These are phyloP conservation scores for Asterophora parasitica DNA, from an alignment of 768 basidiomycete genomes.

Conservation along the genomic window DNA sequence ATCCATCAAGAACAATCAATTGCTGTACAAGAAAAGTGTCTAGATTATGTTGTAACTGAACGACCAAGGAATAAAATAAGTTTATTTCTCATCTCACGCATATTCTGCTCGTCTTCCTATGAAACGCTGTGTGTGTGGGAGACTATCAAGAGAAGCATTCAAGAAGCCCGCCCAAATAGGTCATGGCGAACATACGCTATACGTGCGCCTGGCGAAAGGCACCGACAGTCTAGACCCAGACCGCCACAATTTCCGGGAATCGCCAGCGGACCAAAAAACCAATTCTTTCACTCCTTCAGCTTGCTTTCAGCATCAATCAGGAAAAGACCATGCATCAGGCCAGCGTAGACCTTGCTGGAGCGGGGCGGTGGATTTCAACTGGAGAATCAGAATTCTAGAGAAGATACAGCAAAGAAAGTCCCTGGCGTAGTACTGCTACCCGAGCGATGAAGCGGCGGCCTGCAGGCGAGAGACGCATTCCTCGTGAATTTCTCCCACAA, in stretches of 20 bases:
- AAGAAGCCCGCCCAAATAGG: too few relatives aligned
- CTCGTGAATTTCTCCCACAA: slow-evolving; percentile 47
- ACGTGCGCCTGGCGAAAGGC: not conserved
- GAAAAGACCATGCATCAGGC: too few relatives aligned
- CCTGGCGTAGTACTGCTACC: not conserved
- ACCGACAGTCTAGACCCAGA: too few relatives aligned
- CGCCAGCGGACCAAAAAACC: too few relatives aligned
- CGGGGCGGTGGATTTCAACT: too few relatives aligned
- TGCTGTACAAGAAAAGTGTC: slow-evolving; percentile 4
- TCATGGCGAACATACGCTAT: too few relatives aligned
- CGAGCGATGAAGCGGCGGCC: slow-evolving; percentile 19
- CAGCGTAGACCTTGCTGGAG: too few relatives aligned
- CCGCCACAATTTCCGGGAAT: too few relatives aligned
- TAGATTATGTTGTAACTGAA: slow-evolving; percentile 8
- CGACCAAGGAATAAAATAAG: slow-evolving; percentile 1
- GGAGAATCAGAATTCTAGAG: too few relatives aligned
- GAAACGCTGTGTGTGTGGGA: not conserved
- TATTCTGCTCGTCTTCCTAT: not conserved
- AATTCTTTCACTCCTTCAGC: too few relatives aligned
- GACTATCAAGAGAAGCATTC: too few relatives aligned
- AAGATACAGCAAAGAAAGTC: not conserved
- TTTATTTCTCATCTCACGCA: not conserved
- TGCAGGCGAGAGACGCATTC: slow-evolving; percentile 38
- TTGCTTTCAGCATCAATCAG: too few relatives aligned
- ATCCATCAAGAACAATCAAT: slow-evolving; percentile 1